phyloP scores from a whole-genome alignment of 2,329 filamentous ascomycete species.

The Westerdykella aurantiaca region DNA sequence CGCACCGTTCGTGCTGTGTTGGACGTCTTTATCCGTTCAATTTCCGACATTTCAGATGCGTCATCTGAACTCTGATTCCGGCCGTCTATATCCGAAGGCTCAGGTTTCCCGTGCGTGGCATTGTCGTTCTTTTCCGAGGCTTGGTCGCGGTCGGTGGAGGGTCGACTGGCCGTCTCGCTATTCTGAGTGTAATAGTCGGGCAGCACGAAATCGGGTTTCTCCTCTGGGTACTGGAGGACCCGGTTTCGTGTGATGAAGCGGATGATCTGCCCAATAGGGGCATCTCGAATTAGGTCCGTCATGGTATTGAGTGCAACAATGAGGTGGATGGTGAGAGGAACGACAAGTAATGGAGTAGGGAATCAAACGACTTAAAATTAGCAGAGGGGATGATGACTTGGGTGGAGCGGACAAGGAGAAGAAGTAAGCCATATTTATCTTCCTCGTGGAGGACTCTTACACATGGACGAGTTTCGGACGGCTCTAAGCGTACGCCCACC shows the following conservation, averaged over 20 bases:
- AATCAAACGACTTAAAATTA: no score
- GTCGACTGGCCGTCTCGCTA: conserved; percentile 9
- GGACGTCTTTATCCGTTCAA: conserved; percentile 30
- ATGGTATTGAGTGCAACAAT: conserved; percentile 11
- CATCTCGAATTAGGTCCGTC: conserved; percentile 48
- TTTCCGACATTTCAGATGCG: conserved; percentile 11
- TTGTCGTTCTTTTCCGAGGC: background rate
- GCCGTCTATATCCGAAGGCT: conserved; percentile 10
- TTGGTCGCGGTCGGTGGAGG: background rate
- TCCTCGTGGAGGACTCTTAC: no score
- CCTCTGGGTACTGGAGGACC: conserved; percentile 56
- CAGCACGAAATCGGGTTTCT: conserved; percentile 50
- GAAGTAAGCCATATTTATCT: no score
- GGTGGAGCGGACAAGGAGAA: no score
- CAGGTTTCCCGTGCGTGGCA: background rate
- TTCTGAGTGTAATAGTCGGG: conserved; percentile 40
- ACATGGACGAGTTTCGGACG: no score
- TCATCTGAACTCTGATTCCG: background rate
- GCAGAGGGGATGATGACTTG: no score
- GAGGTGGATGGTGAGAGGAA: no score
- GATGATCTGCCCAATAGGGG: conserved; percentile 55
- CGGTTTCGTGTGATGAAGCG: conserved; percentile 50
- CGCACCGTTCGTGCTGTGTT: conserved; percentile 21
- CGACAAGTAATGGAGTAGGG: no score
- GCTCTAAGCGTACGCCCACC: no score